Evolutionary conservation across 345 rosid genomes (phyloP).

Genomic region (Eucalyptus pauciflora): DNA sequence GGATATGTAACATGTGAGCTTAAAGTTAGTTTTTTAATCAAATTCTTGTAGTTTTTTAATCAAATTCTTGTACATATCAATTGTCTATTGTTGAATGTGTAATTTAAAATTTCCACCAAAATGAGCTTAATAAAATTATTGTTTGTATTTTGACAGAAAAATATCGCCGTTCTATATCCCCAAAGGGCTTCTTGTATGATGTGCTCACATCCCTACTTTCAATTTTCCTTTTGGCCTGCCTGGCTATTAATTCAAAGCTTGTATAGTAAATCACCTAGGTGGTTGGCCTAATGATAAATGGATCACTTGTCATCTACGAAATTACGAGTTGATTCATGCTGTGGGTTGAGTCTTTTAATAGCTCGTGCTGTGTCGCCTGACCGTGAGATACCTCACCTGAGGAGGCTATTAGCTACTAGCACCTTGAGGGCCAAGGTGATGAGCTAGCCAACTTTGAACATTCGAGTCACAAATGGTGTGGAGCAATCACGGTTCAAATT

Average conservation of each 20-base stretch:
- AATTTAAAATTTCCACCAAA: neutral
- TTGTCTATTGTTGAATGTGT: neutral
- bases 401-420: neutral
- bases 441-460: neutral
- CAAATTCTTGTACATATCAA: neutral
- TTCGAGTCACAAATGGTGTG: neutral
- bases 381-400: neutral
- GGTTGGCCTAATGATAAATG: neutral
- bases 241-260: neutral
- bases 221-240: neutral
- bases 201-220: neutral
- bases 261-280: neutral
- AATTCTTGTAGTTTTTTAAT: neutral
- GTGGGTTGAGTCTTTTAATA: neutral
- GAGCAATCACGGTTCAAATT: neutral
- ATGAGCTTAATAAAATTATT: neutral
- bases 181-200: neutral
- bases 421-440: neutral
- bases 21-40: neutral
- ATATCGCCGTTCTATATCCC: too few species aligned
- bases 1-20: neutral
- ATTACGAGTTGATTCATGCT: neutral
- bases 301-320: neutral
- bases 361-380: neutral
- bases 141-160: neutral